phyloP scores from a whole-genome alignment of 2,329 filamentous ascomycete species.

The Coniella lustricola region DNA sequence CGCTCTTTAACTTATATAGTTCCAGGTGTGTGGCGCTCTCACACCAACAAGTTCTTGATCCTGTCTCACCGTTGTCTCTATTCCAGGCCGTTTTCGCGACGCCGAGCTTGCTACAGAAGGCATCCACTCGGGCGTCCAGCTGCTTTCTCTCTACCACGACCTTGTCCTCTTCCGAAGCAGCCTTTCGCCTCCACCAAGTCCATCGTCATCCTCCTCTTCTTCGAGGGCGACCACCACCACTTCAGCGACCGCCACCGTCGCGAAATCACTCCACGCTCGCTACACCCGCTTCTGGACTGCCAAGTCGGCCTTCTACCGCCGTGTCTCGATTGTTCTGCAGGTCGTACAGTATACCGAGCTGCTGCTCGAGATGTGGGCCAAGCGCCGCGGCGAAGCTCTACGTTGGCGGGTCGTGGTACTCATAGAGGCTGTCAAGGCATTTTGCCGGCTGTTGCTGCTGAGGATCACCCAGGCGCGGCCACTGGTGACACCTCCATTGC shows the following conservation, averaged over 20 bases:
- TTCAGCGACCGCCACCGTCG: slow-evolving; percentile 37
- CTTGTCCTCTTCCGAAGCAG: slow-evolving; percentile 61
- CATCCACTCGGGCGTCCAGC: slow-evolving; percentile 78
- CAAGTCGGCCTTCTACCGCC: slow-evolving; percentile 64
- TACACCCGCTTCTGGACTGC: slow-evolving; percentile 63
- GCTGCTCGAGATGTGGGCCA: slow-evolving; percentile 95
- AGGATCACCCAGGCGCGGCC: slow-evolving; percentile 77
- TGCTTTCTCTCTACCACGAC: slow-evolving; percentile 91
- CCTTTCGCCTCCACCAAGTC: slow-evolving; percentile 13
- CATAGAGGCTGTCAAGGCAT: slow-evolving; percentile 77
- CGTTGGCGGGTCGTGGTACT: slow-evolving; percentile 84
- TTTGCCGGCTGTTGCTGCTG: slow-evolving; percentile 74
- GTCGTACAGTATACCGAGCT: slow-evolving; percentile 93
- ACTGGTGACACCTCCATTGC: slow-evolving; percentile 74
- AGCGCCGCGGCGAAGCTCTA: slow-evolving; percentile 70
- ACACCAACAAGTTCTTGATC: too few species aligned
- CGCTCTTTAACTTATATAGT: slow-evolving; percentile 94
- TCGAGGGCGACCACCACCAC: slow-evolving; percentile 29
- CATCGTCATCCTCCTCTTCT: slow-evolving; percentile 47
- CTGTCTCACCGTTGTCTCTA: neutral
- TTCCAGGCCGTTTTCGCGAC: slow-evolving; percentile 72
- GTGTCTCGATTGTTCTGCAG: slow-evolving; percentile 75
- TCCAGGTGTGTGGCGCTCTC: slow-evolving; percentile 49
- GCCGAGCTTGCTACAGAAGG: slow-evolving; percentile 93
- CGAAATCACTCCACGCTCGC: slow-evolving; percentile 51